Base-by-base conservation (phyloP, 257 asterid species). In the Primulina huaijiensis region DNA sequence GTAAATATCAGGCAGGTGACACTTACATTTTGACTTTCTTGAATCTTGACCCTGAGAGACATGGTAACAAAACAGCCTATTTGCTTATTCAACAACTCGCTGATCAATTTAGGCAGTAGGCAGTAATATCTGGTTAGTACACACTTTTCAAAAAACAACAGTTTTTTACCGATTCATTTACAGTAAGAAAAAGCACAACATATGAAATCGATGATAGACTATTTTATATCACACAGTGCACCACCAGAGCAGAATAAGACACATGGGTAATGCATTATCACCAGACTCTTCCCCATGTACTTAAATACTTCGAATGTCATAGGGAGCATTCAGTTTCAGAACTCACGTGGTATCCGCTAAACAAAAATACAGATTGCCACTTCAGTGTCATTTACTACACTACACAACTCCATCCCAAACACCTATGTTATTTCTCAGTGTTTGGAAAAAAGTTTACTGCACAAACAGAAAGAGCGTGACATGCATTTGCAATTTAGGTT, bases 1-100 rank as follows among this genome's bases (percentile, higher is more conserved):
- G 74, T 62, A 27, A 72, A 33, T 20, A 59, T 72, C 76, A 74
- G 20, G 55, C 63, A 60, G 12, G 76, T 61, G 46, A 35, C 14
- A 8, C 25, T 63, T 63, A 35, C 19, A 35, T 34, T 62, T 63
- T 29, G 38, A 63, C 67, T 63, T 33, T 19, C 29, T 64, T 64
- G 57, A 52, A 21, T 35, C 5, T 2, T 40, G 52, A 10, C 52
- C 17, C 52, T 10, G 0, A 10, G 4, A 17, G 17, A 11, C 52
- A 40, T 4, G 16, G 52, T 40, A 2, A 40, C 16, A 37, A 37
- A 37, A 4, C 37, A 33, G 37, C 37, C 12, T 1, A 8, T 37
- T 37, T 37, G 46, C 46, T 37, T 37, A 37, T 37, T 37, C 46
- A 37, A 37, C 46, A 8, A 9, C 46, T 37, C 46, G 8, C 11